Evolutionary conservation across 2,329 filamentous ascomycete species (phyloP).

Genomic region (Colletotrichum higginsianum): DNA sequence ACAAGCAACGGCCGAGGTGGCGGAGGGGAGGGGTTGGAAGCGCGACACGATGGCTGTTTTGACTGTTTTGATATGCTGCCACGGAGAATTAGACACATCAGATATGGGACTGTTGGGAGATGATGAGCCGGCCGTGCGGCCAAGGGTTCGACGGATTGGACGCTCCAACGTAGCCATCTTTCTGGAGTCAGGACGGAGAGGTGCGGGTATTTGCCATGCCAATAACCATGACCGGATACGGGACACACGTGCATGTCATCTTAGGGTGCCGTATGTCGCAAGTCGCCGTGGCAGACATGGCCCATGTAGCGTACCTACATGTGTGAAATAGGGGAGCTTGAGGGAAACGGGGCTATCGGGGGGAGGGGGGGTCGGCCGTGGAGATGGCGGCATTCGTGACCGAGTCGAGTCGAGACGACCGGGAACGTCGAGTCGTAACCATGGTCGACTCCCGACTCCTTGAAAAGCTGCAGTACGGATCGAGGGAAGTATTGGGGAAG

Average conservation of each 20-base stretch:
- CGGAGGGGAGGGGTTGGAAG: constrained; percentile 7
- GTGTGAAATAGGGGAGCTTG: constrained; percentile 29
- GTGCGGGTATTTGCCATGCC: constrained; percentile 18
- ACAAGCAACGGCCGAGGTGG: constrained; percentile 23
- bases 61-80: constrained; percentile 32
- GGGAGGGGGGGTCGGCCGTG: constrained; percentile 9
- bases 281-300: constrained; percentile 4
- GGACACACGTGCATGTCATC: constrained; percentile 39
- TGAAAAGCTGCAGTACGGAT: background rate
- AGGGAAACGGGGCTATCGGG: constrained; percentile 22
- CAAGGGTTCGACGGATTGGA: constrained; percentile 36
- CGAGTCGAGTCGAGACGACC: constrained; percentile 32
- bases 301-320: background rate
- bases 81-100: constrained; percentile 19
- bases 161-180: constrained; percentile 26
- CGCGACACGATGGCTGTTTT: constrained; percentile 27
- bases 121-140: constrained; percentile 38
- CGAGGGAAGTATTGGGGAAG: background rate
- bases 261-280: constrained; percentile 20
- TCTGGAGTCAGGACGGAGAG: constrained; percentile 28
- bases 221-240: constrained; percentile 21
- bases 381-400: constrained; percentile 33
- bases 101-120: constrained; percentile 9
- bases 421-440: constrained; percentile 27
- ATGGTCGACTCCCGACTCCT: background rate